Conservation (phyloP, 169 alveolate species). For the Theileria equi region DNA sequence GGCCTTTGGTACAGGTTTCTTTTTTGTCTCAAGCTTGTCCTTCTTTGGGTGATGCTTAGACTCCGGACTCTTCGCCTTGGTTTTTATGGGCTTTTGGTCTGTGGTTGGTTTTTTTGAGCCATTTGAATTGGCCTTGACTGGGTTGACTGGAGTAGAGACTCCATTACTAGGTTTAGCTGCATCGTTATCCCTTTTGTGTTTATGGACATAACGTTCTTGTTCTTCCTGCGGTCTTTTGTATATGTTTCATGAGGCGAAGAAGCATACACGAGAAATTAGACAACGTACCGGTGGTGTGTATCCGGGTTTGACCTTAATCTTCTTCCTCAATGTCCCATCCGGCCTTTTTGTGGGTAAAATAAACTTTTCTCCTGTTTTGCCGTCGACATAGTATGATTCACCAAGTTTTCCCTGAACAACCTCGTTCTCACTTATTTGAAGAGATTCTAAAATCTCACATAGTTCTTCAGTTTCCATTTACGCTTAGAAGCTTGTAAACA, state of each 20-base stretch:
- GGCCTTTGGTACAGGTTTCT: background rate
- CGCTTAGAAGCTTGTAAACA: no score
- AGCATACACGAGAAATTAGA: background rate
- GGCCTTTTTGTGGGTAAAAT: conserved; percentile 67
- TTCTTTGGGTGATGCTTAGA: background rate
- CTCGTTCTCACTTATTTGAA: background rate
- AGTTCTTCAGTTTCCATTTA: conserved; percentile 32
- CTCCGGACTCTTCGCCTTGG: background rate
- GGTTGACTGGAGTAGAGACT: background rate
- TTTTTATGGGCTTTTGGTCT: background rate
- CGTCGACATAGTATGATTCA: conserved; percentile 63
- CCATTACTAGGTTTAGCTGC: background rate
- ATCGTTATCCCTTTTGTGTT: conserved; percentile 9
- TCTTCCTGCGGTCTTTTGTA: conserved; percentile 16
- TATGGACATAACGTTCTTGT: conserved; percentile 3
- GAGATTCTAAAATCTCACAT: conserved; percentile 7
- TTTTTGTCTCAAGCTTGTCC: background rate
- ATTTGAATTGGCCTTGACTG: background rate
- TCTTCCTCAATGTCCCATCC: conserved; percentile 72
- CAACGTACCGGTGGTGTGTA: conserved; percentile 69
- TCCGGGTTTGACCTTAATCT: conserved; percentile 70
- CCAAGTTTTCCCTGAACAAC: conserved; percentile 57
- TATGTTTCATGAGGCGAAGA: background rate
- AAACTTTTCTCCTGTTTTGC: conserved; percentile 62
- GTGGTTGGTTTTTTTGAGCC: background rate